Conservation (phyloP, 148 eudicot genomes). For the Rhododendron griersonianum region DNA sequence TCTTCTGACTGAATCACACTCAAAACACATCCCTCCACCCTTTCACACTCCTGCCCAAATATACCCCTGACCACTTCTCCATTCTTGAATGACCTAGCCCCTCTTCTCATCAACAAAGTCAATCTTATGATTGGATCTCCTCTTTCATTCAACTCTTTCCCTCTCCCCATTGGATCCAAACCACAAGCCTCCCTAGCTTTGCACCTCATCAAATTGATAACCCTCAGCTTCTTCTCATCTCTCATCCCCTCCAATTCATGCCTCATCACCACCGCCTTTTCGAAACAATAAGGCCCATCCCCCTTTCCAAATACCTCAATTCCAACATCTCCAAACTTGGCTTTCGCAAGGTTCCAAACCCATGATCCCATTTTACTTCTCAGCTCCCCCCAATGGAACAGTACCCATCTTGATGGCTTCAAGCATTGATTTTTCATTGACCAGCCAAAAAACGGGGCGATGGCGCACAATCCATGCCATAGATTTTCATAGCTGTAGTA, state of each 20-base stretch:
- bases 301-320: slow-evolving; percentile 21
- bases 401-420: slow-evolving; percentile 35
- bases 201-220: slow-evolving; percentile 34
- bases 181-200: slow-evolving; percentile 34
- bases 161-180: slow-evolving; percentile 14
- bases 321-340: slow-evolving; percentile 4
- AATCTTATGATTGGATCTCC: slow-evolving; percentile 29
- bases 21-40: slow-evolving; percentile 33
- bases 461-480: slow-evolving; percentile 37
- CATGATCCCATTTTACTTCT: slow-evolving; percentile 28
- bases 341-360: slow-evolving; percentile 22
- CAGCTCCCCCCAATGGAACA: slow-evolving; percentile 43
- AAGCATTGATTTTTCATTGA: slow-evolving; percentile 23
- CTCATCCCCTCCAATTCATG: slow-evolving; percentile 33
- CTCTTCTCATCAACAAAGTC: slow-evolving; percentile 47
- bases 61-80: slow-evolving; percentile 21
- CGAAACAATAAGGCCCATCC: slow-evolving; percentile 32
- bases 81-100: slow-evolving; percentile 36
- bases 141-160: slow-evolving; percentile 19
- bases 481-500: slow-evolving; percentile 30
- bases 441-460: slow-evolving; percentile 40
- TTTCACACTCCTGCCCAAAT: slow-evolving; percentile 29
- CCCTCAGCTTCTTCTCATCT: slow-evolving; percentile 17
- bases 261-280: slow-evolving; percentile 47
- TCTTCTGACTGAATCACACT: slow-evolving; percentile 34